These are phyloP conservation scores for Cyberlindnera mrakii DNA, from an alignment of 805 yeast species.

Conservation along the genomic window DNA sequence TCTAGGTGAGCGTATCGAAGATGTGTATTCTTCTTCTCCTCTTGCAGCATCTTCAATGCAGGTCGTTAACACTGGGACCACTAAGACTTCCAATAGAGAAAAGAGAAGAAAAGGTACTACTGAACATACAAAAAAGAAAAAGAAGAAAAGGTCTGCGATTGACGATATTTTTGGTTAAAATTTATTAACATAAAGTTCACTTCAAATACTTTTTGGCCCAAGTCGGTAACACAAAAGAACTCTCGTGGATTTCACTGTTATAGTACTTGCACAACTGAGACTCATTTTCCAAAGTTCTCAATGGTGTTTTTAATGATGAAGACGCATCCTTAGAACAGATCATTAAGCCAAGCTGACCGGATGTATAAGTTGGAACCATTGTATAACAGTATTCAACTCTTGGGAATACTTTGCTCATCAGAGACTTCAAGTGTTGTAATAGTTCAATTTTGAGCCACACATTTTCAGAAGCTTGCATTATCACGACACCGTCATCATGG, in stretches of 20 bases:
- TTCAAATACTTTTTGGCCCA: constrained; percentile 49
- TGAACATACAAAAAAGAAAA: constrained; percentile 31
- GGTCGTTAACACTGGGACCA: background rate
- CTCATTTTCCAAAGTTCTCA: constrained; percentile 45
- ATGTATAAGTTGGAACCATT: constrained; percentile 82
- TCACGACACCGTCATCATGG: constrained; percentile 58
- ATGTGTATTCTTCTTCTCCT: background rate
- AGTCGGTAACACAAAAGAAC: constrained; percentile 73
- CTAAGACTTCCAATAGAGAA: constrained; percentile 3
- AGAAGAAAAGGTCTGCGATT: constrained; percentile 49
- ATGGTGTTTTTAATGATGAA: constrained; percentile 44
- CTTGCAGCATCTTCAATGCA: background rate
- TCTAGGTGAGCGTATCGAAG: constrained; percentile 24
- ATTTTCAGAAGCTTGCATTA: constrained; percentile 68
- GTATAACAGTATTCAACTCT: constrained; percentile 66
- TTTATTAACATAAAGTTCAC: background rate
- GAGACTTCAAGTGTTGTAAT: constrained; percentile 39
- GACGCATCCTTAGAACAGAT: constrained; percentile 55
- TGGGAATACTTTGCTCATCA: constrained; percentile 51
- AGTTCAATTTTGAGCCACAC: constrained; percentile 65
- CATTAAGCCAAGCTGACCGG: constrained; percentile 80
- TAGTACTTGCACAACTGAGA: constrained; percentile 53
- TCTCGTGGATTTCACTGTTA: constrained; percentile 56
- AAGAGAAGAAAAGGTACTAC: constrained; percentile 5
- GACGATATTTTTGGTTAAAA: constrained; percentile 67